phyloP scores from a whole-genome alignment of 305 asterid species.

The Coffea humblotiana region DNA sequence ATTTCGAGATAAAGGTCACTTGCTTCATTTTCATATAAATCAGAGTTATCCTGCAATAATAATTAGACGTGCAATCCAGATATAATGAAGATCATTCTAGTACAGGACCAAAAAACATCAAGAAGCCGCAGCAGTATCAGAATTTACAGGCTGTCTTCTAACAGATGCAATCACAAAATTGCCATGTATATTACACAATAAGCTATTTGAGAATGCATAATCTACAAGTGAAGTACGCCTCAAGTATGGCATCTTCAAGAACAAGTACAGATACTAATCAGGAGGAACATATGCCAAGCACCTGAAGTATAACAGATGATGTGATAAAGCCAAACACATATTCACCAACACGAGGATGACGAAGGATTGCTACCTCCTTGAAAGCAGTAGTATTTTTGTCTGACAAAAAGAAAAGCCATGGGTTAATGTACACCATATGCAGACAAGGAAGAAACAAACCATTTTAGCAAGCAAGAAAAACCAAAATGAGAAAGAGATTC shows the following conservation, averaged over 20 bases:
- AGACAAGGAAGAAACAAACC: not conserved
- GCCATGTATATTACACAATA: not conserved
- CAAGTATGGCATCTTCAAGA: not conserved
- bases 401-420: constrained; percentile 24
- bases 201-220: not conserved
- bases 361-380: constrained; percentile 92
- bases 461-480: not conserved
- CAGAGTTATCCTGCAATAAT: not conserved
- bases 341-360: constrained; percentile 97
- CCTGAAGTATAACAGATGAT: constrained; percentile 86
- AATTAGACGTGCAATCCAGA: not conserved
- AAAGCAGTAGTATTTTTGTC: constrained; percentile 90
- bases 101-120: not conserved
- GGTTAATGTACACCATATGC: not conserved
- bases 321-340: constrained; percentile 89
- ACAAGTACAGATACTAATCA: constrained; percentile 12
- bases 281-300: constrained; percentile 26
- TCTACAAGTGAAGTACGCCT: not conserved
- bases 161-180: not conserved
- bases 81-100: not conserved
- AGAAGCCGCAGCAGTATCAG: not conserved
- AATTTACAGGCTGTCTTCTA: not conserved
- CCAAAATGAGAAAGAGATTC: not conserved
- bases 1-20: not conserved
- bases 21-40: constrained; percentile 1